Conservation (phyloP, 495 filamentous ascomycete genomes). For the Trichoderma orchidacearum region DNA sequence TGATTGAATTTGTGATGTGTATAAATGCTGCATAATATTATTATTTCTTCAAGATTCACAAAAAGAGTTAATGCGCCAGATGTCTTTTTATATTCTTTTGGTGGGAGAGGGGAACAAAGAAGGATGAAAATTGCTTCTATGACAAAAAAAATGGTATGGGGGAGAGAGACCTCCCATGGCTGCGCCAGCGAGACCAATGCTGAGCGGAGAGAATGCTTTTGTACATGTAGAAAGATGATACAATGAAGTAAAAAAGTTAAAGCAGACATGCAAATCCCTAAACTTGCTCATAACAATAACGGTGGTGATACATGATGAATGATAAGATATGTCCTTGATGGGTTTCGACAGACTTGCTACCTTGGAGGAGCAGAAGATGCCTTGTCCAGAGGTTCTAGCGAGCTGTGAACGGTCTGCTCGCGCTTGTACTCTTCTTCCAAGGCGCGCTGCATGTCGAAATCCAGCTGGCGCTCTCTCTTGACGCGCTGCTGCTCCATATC, state of each 20-base stretch:
- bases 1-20: neutral
- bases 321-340: too few species aligned
- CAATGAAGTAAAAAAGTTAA: neutral
- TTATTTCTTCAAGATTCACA: neutral
- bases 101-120: neutral
- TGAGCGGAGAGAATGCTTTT: neutral
- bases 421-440: constrained; percentile 86
- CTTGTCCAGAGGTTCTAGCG: neutral
- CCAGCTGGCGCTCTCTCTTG: constrained; percentile 75
- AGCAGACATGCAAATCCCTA: neutral
- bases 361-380: constrained; percentile 15
- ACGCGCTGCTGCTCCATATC: constrained; percentile 90
- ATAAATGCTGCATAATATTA: neutral
- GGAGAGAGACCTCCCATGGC: neutral
- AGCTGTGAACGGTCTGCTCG: constrained; percentile 45
- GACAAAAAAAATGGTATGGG: neutral
- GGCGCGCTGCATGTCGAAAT: constrained; percentile 81
- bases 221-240: neutral
- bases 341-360: neutral
- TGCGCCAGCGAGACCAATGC: neutral
- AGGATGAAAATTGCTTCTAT: neutral
- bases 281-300: neutral
- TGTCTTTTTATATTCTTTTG: constrained; percentile 1
- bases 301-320: neutral
- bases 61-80: neutral